Base-by-base conservation (phyloP, 2,329 filamentous ascomycete species). In the Fusarium clavum region DNA sequence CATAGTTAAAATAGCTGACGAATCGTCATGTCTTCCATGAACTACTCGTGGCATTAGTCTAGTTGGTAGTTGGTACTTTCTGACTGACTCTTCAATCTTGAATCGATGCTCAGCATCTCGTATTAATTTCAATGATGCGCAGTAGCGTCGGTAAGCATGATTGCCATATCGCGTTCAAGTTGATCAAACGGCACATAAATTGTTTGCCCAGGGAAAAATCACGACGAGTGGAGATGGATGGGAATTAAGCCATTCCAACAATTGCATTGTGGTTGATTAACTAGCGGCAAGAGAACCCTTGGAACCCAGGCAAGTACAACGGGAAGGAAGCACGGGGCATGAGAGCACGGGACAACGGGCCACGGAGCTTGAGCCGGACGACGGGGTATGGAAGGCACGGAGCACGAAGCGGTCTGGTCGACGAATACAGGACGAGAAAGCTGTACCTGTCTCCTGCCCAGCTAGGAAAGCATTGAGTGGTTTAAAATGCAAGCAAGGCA, bases 1-100 rank as follows among this genome's bases (percentile, higher is more conserved):
- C 62, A 67, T 56, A 69, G 52, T 66, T 58, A 64, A 66, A 57
- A 69, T 74, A 66, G 70, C 60, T 64, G 69, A 62, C 61, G 59
- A 69, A 75, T 75, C 66, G 47, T 53, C 65, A 70, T 62, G 41
- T 57, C 60, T 48, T 72, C 34, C 56, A 63, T 32, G 46, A 70
- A 68, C 65, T 72, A 56, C 51, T 48, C 61, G 57, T 57, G 64
- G 54, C 44, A 43, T 54, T 56, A 64, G 57, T 38, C 34, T 38
- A 38, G 34, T n/a, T 18, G 29, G 29, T 38, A n/a, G 34, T 38
- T n/a, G 18, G 34, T 38, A 52, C 32, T 57, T 67, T 61, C 61
- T 66, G 56, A 64, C 61, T 66, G 61, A 64, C 56, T 67, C 61
- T 64, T 52, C 44, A 45, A 40, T 40, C 57, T 57, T 57, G 64